Percentiles rank a stretch among this genome's conserved stretches.
Conservation (phyloP, 352 stramenopile species). For the Thraustotheca clavata region DNA sequence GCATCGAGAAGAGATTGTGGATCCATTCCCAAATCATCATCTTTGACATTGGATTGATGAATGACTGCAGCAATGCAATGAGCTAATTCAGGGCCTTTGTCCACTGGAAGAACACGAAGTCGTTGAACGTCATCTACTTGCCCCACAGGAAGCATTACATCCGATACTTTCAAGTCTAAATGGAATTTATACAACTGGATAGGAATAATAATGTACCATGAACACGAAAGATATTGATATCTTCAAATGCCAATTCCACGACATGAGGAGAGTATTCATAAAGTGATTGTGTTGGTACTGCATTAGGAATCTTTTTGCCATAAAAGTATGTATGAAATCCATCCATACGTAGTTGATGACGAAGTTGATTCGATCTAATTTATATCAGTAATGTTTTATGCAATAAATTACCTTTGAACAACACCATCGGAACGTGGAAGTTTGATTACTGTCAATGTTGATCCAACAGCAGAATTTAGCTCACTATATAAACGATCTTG, state of each 20-base stretch:
- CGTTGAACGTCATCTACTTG: conserved; percentile 64
- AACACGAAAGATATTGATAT: conserved; percentile 18
- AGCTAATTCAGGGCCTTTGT: conserved; percentile 60
- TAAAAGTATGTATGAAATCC: conserved; percentile 78
- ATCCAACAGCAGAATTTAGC: conserved; percentile 48
- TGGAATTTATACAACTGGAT: not conserved
- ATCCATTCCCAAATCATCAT: conserved; percentile 27
- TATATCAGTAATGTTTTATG: not conserved
- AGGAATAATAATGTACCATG: conserved; percentile 13
- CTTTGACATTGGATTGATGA: conserved; percentile 28
- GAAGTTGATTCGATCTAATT: conserved; percentile 18
- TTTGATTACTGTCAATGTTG: conserved; percentile 51
- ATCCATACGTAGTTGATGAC: conserved; percentile 37
- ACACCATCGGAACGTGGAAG: conserved; percentile 69
- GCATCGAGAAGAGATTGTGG: conserved; percentile 47
- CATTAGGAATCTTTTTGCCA: conserved; percentile 34
- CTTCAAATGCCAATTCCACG: conserved; percentile 8
- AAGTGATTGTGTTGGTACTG: conserved; percentile 46
- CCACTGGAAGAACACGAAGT: conserved; percentile 55
- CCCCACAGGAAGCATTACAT: conserved; percentile 72
- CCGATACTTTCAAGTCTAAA: conserved; percentile 75
- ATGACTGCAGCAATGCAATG: conserved; percentile 69
- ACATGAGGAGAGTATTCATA: conserved; percentile 15
- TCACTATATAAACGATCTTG: conserved; percentile 77
- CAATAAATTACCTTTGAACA: conserved; percentile 33